A percentile compares a stretch with the other conserved stretches of the same genome.
phyloP scores from a whole-genome alignment of 495 filamentous ascomycete genomes.

The Acidiella bohemica region DNA sequence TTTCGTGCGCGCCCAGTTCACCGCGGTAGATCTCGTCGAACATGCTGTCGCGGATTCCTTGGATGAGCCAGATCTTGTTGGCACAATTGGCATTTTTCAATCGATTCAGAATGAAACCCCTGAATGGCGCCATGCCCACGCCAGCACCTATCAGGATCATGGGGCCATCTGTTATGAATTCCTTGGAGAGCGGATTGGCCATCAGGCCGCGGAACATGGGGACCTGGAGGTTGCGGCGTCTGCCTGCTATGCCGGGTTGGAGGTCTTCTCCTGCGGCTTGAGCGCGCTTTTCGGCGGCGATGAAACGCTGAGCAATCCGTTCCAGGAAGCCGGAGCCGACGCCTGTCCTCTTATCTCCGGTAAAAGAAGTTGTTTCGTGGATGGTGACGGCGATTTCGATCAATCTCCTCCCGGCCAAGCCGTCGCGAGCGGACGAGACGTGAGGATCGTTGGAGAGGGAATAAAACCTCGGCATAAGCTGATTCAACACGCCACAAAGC shows the following conservation, averaged over 20 bases:
- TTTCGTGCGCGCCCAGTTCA: constrained; percentile 89
- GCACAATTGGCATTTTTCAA: constrained; percentile 93
- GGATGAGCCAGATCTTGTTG: constrained; percentile 98
- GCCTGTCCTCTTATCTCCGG: constrained; percentile 24
- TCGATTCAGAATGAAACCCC: constrained; percentile 90
- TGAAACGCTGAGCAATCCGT: constrained; percentile 54
- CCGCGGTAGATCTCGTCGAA: constrained; percentile 92
- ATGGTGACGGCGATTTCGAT: constrained; percentile 92
- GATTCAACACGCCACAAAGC: constrained; percentile 66
- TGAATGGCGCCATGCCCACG: constrained; percentile 92
- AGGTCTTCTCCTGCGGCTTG: constrained; percentile 4
- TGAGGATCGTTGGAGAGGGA: constrained; percentile 93
- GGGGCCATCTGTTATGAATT: constrained; percentile 81
- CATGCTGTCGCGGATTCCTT: constrained; percentile 84
- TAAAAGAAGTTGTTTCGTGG: constrained; percentile 73
- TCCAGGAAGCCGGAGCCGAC: constrained; percentile 64
- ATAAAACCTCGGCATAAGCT: constrained; percentile 94
- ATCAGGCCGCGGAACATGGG: constrained; percentile 99
- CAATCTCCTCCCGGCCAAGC: constrained; percentile 61
- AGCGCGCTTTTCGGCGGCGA: constrained; percentile 48
- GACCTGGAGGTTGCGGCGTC: constrained; percentile 49
- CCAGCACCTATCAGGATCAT: constrained; percentile 97
- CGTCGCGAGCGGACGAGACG: constrained; percentile 55
- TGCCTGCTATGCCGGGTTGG: constrained; percentile 2
- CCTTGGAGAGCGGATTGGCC: constrained; percentile 83